Conservation (phyloP, 768 basidiomycete genomes). For the Thelephora aurantiotincta region DNA sequence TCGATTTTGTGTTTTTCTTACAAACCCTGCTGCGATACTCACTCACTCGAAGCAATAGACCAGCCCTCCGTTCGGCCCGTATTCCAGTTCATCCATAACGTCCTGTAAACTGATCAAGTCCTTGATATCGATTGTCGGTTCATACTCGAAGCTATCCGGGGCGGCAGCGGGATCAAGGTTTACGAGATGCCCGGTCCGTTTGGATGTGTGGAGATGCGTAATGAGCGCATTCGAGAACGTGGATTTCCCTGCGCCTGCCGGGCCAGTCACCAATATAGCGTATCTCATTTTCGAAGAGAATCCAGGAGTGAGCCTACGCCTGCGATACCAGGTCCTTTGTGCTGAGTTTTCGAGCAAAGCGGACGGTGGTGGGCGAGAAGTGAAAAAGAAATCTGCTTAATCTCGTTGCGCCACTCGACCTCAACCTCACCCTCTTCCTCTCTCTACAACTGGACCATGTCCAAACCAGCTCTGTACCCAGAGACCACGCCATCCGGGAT, state of each 20-base stretch:
- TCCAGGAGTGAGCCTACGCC: neutral
- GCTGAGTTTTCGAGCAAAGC: no score
- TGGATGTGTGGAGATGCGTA: conserved; percentile 75
- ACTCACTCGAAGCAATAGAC: conserved; percentile 99
- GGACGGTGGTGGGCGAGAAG: neutral
- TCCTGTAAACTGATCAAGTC: conserved; percentile 88
- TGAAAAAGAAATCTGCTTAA: neutral
- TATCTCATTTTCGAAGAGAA: conserved; percentile 48
- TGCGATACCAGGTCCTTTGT: neutral
- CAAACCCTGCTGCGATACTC: conserved; percentile 21
- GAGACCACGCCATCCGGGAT: conserved; percentile 66
- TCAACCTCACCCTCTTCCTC: neutral
- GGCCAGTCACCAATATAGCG: conserved; percentile 84
- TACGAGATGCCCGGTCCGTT: conserved; percentile 80
- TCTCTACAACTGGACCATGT: conserved; percentile 28
- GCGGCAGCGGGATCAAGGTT: conserved; percentile 95
- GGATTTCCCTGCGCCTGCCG: conserved; percentile 95
- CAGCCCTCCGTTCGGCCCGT: conserved; percentile 94
- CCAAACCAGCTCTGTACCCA: conserved; percentile 63
- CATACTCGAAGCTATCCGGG: conserved; percentile 77
- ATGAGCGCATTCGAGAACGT: conserved; percentile 84
- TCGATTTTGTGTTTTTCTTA: neutral
- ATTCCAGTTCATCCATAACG: conserved; percentile 89
- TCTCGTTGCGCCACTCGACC: neutral
- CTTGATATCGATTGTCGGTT: conserved; percentile 86